phyloP scores from a whole-genome alignment of 2,329 filamentous ascomycete species.

The Aspergillus sp. region DNA sequence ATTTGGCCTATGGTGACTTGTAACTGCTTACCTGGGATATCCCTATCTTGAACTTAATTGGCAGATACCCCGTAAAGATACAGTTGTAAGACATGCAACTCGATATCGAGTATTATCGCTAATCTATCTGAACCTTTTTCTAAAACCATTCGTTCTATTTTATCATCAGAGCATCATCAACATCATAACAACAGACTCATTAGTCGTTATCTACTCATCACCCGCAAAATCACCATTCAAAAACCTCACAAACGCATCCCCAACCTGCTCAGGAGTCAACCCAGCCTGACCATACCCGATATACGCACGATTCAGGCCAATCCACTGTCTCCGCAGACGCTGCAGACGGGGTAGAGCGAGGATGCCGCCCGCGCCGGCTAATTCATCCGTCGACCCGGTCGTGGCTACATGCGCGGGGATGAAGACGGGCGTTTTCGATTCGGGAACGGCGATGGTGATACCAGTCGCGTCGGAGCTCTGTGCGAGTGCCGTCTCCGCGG shows the following conservation, averaged over 20 bases:
- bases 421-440: conserved; percentile 25
- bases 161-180: not conserved
- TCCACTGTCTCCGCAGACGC: conserved; percentile 42
- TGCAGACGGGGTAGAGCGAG: conserved; percentile 40
- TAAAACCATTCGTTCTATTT: not conserved
- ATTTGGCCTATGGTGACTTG: no score
- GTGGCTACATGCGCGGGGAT: conserved; percentile 34
- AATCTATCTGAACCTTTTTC: not conserved
- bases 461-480: conserved; percentile 20
- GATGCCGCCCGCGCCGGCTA: conserved; percentile 36
- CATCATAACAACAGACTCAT: not conserved
- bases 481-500: conserved; percentile 31
- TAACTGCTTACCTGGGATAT: no score
- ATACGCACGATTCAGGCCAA: conserved; percentile 40
- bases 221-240: conserved; percentile 40
- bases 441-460: conserved; percentile 32
- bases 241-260: conserved; percentile 43
- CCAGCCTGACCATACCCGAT: conserved; percentile 27
- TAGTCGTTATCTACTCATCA: conserved; percentile 8
- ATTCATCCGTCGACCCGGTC: conserved; percentile 35
- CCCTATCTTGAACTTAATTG: no score
- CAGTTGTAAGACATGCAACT: no score
- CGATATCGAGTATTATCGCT: not conserved
- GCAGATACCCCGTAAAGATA: no score
- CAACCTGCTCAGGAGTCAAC: conserved; percentile 30